Base-by-base conservation (phyloP, 176 grass and related monocot species). In the Triticum monococcum region DNA sequence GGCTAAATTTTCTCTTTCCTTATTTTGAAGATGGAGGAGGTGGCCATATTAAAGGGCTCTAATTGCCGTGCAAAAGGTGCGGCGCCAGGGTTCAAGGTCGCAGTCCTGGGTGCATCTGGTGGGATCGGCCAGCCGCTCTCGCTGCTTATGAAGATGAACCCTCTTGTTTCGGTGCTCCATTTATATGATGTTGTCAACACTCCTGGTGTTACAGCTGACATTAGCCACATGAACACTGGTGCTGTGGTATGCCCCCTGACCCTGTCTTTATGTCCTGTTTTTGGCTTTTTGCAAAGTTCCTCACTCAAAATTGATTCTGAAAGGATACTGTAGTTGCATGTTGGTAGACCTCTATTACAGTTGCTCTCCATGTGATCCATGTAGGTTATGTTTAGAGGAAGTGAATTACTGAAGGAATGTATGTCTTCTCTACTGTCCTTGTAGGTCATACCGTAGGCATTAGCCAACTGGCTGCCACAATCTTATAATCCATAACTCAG, bases 131-230 rank as follows among this genome's bases (percentile, higher is more conserved):
- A 98, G 85, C 91, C 95, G 3, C 93, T 98, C 10, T 78, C 91
- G 22, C 67, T 98, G 71, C 86, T 95, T 50, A 92, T 98, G 95
- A 98, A 98, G 88, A 98, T 98, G 88, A 98, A 93, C 64, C 88
- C 91, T 62, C 88, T 95, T 80, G 88, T 98, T 62, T 95, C 93
- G 5, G 86, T 92, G 72, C 91, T 98, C 46, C 91, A 98, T 85
- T 86, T 98, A 2, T 98, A 98, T 2, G 95, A 98, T 89, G 93
- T 98, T 75, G 93, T 92, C 37, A 98, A 95, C 69, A 76, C 89
- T 12, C 93, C 93, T 62, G 95, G 95, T 90, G 95, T 98, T 64
- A 95, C 95, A 18, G 89, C 95, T 31, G 93, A 98, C 81, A 79
- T 95, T 78, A 93, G 93, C 85, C 95, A 95, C 84, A 98, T 98